A percentile compares a stretch with the other conserved stretches of the same genome.
phyloP scores from a whole-genome alignment of 2,329 filamentous ascomycete genomes.

The Huntiella moniliformis region DNA sequence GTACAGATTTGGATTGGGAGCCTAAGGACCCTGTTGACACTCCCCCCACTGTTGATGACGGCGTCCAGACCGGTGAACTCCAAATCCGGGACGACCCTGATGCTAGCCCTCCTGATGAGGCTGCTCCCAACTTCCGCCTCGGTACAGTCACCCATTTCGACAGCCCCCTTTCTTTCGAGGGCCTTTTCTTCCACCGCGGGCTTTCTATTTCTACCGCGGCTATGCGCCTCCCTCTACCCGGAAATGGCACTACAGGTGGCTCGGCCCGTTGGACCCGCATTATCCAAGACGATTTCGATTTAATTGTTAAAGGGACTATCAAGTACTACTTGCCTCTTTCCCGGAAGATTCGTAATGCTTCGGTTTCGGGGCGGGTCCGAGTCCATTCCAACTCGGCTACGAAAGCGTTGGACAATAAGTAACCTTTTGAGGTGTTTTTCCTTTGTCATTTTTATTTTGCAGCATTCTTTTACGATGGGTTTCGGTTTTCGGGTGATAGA shows the following conservation, averaged over 20 bases:
- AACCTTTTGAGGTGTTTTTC: too few species aligned
- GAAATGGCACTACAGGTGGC: constrained; percentile 76
- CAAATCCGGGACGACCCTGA: constrained; percentile 20
- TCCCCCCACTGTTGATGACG: neutral
- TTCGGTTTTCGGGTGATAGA: too few species aligned
- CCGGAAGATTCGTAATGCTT: constrained; percentile 37
- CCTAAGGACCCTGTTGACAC: neutral
- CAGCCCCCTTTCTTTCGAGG: constrained; percentile 73
- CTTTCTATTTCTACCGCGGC: constrained; percentile 60
- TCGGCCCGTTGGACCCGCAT: constrained; percentile 79
- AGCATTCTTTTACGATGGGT: too few species aligned
- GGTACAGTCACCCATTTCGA: constrained; percentile 76
- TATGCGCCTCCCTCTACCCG: constrained; percentile 63
- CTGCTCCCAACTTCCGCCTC: constrained; percentile 72
- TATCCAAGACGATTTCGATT: constrained; percentile 76
- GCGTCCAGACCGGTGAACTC: constrained; percentile 1
- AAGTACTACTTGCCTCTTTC: constrained; percentile 57
- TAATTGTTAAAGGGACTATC: constrained; percentile 79
- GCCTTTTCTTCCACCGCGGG: constrained; percentile 64
- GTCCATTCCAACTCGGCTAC: constrained; percentile 46
- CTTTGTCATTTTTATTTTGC: too few species aligned
- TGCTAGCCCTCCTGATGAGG: constrained; percentile 43
- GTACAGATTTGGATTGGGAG: constrained; percentile 41
- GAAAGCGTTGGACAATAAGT: constrained; percentile 20
- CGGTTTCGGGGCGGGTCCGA: constrained; percentile 38